Base-by-base conservation (phyloP, 306 rosid genomes). In the Malus asiatica region DNA sequence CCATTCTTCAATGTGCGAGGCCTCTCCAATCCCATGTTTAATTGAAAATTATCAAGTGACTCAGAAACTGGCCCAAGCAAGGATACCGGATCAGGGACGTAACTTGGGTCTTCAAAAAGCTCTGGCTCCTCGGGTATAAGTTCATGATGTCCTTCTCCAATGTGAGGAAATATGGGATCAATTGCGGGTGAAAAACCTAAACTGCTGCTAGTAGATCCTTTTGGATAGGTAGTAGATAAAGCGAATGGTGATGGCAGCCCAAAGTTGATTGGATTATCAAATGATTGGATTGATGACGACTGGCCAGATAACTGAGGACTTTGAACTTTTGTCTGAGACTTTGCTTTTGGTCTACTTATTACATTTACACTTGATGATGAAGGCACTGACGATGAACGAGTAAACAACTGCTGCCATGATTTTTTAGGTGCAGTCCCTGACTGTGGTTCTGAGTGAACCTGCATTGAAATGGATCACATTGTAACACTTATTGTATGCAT, bases 351-450 rank as follows among this genome's bases (percentile, higher is more conserved):
- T 84, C 97, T 89, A 75, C 97, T 88, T 76, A 90, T 96, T 74
- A 96, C 98, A 86, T 81, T 92, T 77, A 84, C 75, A 84, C 77
- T 90, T 8, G 97, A 76, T 23, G 92, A 75, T 72, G 83, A 84
- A 64, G 90, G 91, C 75, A 74, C 87, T 44, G 96, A 65, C 10
- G 96, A 70, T 18, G 97, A 88, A 67, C 93, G 93, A 64, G 96
- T 90, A 87, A 92, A 96, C 83, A 96, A 87, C 63, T 96, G 99
- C 79, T 96, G 98, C 99, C 99, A 96, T 11, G 99, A 88, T 78
- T 84, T 96, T 84, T 88, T 92, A 42, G 96, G 99, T 29, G 87
- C 87, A 73, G 84, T 63, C 81, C 86, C 86, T 62, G 96, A 84
- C 74, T 86, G 93, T 25, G 84, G 76, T 77, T 90, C 95, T n/a